Evolutionary conservation across 768 basidiomycete species (phyloP), one percentile per base, ranked within the genome.

Genomic region (Tulasnella sp.): DNA sequence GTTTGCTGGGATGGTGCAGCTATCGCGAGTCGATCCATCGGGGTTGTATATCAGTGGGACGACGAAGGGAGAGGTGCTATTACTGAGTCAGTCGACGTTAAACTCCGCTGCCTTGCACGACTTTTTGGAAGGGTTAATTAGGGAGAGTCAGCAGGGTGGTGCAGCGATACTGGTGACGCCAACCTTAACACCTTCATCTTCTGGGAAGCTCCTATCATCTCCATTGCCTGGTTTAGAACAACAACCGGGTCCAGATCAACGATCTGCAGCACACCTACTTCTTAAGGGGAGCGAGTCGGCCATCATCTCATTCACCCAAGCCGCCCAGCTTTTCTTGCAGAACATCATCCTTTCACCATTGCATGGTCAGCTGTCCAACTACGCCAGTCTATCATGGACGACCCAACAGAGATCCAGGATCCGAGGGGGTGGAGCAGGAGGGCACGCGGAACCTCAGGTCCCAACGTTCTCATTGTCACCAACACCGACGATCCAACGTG

Each of bases 391-490:
- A 0, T 67, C 88, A 0, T 69, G 81, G 21, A 97, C 93, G 90
- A 73, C 77, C 26, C 71, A 63, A 15, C 63, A 80, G 80, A 65
- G 68, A 55, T 73, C 80, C 21, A 80, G 75, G 64, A 69, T 73
- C 4, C 76, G 74, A 13, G 73, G 71, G 5, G 71, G 76, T 21
- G 74, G 75, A 21, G 75, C 67, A 13, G 82, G 83, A 38, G 74
- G 61, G 44, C 56, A 63, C 7, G 65, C 65, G 59, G 74, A 75
- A 61, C 68, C 89, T 26, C 77, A 80, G 32, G 80, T 98, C 4
- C 96, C 96, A 1, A 88, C 81, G 4, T 99, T 99, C 74, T 96
- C 93, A 1, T 77, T 97, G 11, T 89, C 88, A 9, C 94, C 93
- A 1, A 95, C 85, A 56, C 88, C 91, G 56, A 83, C 80, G 3